Base-by-base conservation (phyloP, 164 flowering plant species). In the Vitis rupestris region DNA sequence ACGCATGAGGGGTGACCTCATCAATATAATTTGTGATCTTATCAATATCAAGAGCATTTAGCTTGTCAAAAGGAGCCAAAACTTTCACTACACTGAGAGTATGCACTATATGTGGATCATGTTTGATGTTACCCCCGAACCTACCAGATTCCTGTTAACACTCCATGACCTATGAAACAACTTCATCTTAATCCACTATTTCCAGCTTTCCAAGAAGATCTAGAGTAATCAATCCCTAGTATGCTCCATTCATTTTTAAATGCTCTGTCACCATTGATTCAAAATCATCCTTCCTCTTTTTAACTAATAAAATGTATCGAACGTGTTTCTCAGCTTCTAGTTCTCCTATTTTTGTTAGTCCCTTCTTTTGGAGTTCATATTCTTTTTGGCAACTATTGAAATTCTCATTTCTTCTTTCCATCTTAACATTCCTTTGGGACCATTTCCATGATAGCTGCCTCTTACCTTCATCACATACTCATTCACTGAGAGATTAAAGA, bases 111-210 rank as follows among this genome's bases (percentile, higher is more conserved):
- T 92, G 99, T 12, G 95, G 97, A 64, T 92, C 97, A 80, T 94
- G 97, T 14, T 94, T 97, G 77, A 89, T 60, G 57, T 92, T 92
- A 66, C 97, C 97, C 75, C 85, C 89, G 82, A 94, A 94, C 10
- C 97, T 96, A 75, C 98, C 96, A 61, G 91, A 87, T 65, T 92
- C 95, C 66, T 91, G 88, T 68, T 91, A 97, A 79, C 97, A 90
- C 59, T 77, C 69, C 89, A 94, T 76, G 70, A 92, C 68, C 98
- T 97, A 94, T 16, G 93, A 79, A 73, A 91, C 76, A 70, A 92
- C 88, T 73, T 85, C 89, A 59, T 90, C 88, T 69, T 65, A 67
- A 84, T 92, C 85, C 37, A 91, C 91, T 15, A 63, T 60, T 29
- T 74, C 78, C 55, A 94, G 88, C 84, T 88, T 88, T 62, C 89